Evolutionary conservation across 1,284 basidiomycete genomes (phyloP).

Genomic region (Trametes pubescens): DNA sequence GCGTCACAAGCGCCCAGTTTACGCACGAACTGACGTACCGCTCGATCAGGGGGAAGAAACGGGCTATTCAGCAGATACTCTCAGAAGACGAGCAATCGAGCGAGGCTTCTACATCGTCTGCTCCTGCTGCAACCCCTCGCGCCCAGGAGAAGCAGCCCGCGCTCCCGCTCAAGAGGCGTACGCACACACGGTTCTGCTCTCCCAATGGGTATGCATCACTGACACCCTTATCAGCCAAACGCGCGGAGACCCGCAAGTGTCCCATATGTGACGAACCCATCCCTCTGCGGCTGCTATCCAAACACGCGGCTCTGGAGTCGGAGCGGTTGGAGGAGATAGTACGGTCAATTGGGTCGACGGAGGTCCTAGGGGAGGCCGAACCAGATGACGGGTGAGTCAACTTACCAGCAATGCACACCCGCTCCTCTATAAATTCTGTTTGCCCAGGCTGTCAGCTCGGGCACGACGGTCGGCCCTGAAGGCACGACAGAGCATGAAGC

Average conservation of each 20-base stretch:
- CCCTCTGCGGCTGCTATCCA: conserved; percentile 69
- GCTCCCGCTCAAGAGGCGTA: conserved; percentile 41
- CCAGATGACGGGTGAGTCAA: conserved; percentile 57
- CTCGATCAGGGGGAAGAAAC: conserved; percentile 36
- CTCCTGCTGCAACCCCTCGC: conserved; percentile 14
- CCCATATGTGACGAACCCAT: conserved; percentile 77
- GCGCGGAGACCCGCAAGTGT: conserved; percentile 75
- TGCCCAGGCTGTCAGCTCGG: conserved; percentile 33
- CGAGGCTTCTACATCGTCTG: conserved; percentile 23
- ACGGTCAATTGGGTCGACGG: conserved; percentile 61
- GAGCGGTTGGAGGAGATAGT: conserved; percentile 74
- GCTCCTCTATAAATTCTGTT: neutral
- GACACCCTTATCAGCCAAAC: conserved; percentile 55
- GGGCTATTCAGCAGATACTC: conserved; percentile 24
- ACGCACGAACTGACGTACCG: conserved; percentile 16
- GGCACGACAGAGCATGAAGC: conserved; percentile 61
- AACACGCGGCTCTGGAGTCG: conserved; percentile 69
- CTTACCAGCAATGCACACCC: conserved; percentile 11
- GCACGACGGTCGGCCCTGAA: conserved; percentile 69
- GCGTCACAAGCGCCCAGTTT: conserved; percentile 12
- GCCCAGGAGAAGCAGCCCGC: conserved; percentile 31
- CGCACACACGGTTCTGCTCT: conserved; percentile 6
- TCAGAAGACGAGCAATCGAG: conserved; percentile 26
- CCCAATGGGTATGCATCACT: neutral
- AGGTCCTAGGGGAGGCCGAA: conserved; percentile 49